Conservation (phyloP, 2,329 filamentous ascomycete species). For the Aspergillus candidus region DNA sequence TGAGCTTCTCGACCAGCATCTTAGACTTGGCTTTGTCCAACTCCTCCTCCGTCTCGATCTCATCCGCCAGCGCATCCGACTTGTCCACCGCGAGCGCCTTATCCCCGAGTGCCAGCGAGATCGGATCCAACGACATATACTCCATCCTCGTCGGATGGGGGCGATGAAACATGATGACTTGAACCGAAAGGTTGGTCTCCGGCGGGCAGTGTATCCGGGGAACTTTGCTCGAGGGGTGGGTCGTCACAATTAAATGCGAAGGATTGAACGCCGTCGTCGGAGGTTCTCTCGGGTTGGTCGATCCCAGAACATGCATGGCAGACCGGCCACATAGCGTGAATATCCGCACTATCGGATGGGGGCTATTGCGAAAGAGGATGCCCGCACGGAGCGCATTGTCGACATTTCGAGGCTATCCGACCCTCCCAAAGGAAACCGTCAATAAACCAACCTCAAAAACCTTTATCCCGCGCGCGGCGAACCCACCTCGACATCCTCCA, state of each 20-base stretch:
- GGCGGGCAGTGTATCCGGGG: conserved; percentile 66
- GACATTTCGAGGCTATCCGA: conserved; percentile 62
- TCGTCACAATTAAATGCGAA: conserved; percentile 61
- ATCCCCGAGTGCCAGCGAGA: conserved; percentile 76
- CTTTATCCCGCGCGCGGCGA: not conserved
- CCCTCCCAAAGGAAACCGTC: too few relatives aligned
- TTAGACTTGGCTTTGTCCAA: conserved; percentile 58
- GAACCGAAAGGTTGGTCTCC: conserved; percentile 64
- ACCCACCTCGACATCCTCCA: conserved; percentile 84
- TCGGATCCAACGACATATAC: conserved; percentile 86
- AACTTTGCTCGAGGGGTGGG: conserved; percentile 45
- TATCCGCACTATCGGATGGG: conserved; percentile 72
- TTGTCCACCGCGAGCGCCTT: conserved; percentile 46
- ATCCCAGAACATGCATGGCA: conserved; percentile 78
- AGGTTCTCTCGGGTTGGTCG: conserved; percentile 59
- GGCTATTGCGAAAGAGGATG: conserved; percentile 74
- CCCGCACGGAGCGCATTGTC: conserved; percentile 81
- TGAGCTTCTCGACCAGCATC: conserved; percentile 76
- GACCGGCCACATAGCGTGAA: conserved; percentile 77
- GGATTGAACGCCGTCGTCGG: conserved; percentile 53
- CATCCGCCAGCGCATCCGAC: conserved; percentile 39
- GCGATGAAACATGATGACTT: conserved; percentile 83
- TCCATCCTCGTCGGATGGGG: conserved; percentile 87
- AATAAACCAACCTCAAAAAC: not conserved
- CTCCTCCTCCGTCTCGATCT: conserved; percentile 68